Evolutionary conservation across 2,329 filamentous ascomycete species (phyloP).

Genomic region (Stachybotrys elegans): DNA sequence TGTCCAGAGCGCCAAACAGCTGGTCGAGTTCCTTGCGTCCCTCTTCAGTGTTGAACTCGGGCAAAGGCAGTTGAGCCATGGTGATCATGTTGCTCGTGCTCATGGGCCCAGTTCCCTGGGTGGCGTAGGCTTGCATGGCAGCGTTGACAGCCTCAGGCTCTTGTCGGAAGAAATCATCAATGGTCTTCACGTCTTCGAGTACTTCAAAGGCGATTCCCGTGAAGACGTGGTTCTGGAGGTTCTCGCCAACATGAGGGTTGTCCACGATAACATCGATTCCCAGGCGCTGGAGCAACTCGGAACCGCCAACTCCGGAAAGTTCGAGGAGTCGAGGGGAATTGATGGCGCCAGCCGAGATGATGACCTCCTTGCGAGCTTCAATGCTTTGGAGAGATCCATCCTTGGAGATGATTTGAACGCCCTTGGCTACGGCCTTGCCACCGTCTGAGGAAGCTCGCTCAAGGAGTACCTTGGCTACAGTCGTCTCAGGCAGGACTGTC

Average conservation of each 20-base stretch:
- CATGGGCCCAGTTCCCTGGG: neutral
- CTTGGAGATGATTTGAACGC: slow-evolving; percentile 11
- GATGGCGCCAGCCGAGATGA: slow-evolving; percentile 34
- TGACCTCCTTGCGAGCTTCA: slow-evolving; percentile 30
- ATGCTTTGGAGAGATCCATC: slow-evolving; percentile 6
- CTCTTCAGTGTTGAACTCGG: neutral
- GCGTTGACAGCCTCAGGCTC: neutral
- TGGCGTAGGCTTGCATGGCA: neutral
- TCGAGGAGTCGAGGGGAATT: slow-evolving; percentile 36
- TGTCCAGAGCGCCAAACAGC: neutral
- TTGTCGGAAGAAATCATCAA: neutral
- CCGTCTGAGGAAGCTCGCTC: slow-evolving; percentile 5
- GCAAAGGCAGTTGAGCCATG: neutral
- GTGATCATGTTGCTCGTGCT: neutral
- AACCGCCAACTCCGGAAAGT: slow-evolving; percentile 32
- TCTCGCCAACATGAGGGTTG: slow-evolving; percentile 30
- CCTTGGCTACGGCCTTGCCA: slow-evolving; percentile 11
- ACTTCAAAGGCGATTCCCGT: slow-evolving; percentile 1
- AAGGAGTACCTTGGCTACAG: slow-evolving; percentile 16
- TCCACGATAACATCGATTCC: slow-evolving; percentile 24
- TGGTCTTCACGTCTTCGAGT: neutral
- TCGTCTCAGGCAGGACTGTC: slow-evolving; percentile 13
- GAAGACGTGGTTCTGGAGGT: slow-evolving; percentile 28
- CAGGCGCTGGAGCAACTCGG: slow-evolving; percentile 23
- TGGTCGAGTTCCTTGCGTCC: neutral